Evolutionary conservation across 2,329 filamentous ascomycete genomes (phyloP), one percentile per base, ranked within the genome.

Genomic region (Arthrobotrys iridis): DNA sequence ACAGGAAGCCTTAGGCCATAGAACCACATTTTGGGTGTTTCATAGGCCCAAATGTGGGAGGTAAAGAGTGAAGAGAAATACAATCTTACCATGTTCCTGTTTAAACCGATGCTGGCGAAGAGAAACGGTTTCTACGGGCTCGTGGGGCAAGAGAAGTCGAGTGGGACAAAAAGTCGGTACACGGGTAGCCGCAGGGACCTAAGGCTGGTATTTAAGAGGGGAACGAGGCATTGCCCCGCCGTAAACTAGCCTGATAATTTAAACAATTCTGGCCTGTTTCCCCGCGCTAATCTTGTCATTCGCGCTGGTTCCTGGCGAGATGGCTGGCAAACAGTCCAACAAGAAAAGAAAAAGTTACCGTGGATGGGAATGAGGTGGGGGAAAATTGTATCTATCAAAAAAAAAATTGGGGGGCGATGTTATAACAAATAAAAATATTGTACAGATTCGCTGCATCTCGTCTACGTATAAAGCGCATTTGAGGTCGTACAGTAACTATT

Each of bases 381-480:
- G 2, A 41, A 5, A 11, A 11, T 10, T 35, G 13, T 8, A 6
- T 15, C 22, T 15, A 30, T 30, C n/a, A n/a, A n/a, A n/a, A n/a
- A n/a, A n/a, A n/a, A n/a, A n/a, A n/a, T n/a, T n/a, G n/a, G n/a
- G n/a, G n/a, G n/a, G n/a, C n/a, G 41, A 60, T 60, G 37, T 43
- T 30, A 43, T 45, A 24, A 30, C 4, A 22, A n/a, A 3, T 26
- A 15, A 40, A 46, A 43, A 30, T 62, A 62, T 62, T 35, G 35
- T 70, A 70, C 65, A 70, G 30, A 59, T 62, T 62, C 57, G 65
- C 55, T 70, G 48, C 65, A 70, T 62, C 30, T 24, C 52, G 58
- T 68, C 52, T 57, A 50, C 60, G 41, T 68, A 58, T 50, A 60
- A 50, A 40, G 28, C 11, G 37, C 46, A 57, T 46, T 37, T 30